Evolutionary conservation across 441 rosid species (phyloP).

Genomic region (Aquilaria agallochum): DNA sequence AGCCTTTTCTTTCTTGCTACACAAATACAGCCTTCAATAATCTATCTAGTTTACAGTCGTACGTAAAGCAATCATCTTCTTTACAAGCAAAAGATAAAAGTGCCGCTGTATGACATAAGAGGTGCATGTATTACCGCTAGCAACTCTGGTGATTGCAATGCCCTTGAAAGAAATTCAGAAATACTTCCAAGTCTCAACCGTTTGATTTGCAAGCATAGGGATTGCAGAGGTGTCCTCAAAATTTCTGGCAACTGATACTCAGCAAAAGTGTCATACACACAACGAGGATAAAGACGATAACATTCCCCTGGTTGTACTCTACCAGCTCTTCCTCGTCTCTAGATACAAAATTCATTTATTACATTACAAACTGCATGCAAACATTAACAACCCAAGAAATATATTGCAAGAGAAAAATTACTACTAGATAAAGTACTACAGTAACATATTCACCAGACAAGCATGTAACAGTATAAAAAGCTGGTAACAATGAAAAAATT

Average conservation of each 20-base stretch:
- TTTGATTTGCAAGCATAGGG: slow-evolving; percentile 90
- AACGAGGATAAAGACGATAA: slow-evolving; percentile 85
- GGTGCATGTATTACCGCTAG: slow-evolving; percentile 45
- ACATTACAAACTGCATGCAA: no score
- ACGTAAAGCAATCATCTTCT: no score
- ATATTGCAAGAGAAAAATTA: no score
- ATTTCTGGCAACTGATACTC: slow-evolving; percentile 95
- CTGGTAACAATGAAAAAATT: no score
- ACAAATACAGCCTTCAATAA: neutral
- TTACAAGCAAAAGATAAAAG: no score
- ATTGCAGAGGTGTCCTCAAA: slow-evolving; percentile 90
- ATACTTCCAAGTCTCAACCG: slow-evolving; percentile 81
- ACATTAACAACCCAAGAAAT: no score
- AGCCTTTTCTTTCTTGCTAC: no score
- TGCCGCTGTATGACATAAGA: no score
- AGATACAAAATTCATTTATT: slow-evolving; percentile 13
- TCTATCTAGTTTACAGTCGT: neutral
- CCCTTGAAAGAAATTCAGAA: slow-evolving; percentile 73
- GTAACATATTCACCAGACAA: no score
- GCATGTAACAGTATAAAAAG: no score
- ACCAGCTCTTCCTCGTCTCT: slow-evolving; percentile 98
- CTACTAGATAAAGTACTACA: no score
- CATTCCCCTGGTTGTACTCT: slow-evolving; percentile 94
- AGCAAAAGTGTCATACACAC: slow-evolving; percentile 74
- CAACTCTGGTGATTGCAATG: slow-evolving; percentile 87